Evolutionary conservation across 768 basidiomycete genomes (phyloP).

Genomic region (Cubamyces lactineus): DNA sequence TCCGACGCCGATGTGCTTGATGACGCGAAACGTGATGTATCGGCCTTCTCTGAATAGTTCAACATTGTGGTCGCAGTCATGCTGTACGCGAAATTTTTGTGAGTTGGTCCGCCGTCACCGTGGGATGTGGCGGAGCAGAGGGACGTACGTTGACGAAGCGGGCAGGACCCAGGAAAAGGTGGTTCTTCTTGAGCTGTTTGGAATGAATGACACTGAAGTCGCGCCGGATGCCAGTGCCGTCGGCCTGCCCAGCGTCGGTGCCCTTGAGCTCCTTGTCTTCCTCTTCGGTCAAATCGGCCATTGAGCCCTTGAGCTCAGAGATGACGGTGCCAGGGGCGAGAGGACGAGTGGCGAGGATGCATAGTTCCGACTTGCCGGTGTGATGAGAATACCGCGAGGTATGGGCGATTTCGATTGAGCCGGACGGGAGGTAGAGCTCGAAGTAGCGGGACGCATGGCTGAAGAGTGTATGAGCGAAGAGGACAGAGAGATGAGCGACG

Average conservation of each 20-base stretch:
- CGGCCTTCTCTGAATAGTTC: constrained; percentile 87
- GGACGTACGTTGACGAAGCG: constrained; percentile 86
- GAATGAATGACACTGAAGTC: constrained; percentile 94
- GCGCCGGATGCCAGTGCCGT: constrained; percentile 61
- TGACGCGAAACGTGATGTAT: constrained; percentile 86
- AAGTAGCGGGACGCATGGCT: constrained; percentile 91
- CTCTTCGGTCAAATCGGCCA: constrained; percentile 85
- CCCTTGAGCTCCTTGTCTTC: constrained; percentile 87
- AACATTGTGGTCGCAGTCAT: constrained; percentile 89
- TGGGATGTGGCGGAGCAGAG: constrained; percentile 5
- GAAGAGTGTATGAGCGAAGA: constrained; percentile 31
- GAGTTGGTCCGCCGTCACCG: constrained; percentile 11
- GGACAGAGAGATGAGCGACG: constrained; percentile 26
- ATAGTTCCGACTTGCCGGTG: constrained; percentile 88
- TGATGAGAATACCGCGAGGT: constrained; percentile 86
- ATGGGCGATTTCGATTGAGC: constrained; percentile 86
- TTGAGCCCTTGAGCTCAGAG: constrained; percentile 86
- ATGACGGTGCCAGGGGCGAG: constrained; percentile 73
- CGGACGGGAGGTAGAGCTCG: constrained; percentile 82
- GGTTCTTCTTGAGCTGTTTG: constrained; percentile 90
- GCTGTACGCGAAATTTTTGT: constrained; percentile 46
- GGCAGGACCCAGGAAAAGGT: constrained; percentile 88
- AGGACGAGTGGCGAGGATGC: constrained; percentile 80
- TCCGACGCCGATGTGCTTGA: constrained; percentile 75
- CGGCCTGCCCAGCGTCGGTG: constrained; percentile 67